These are phyloP conservation scores for Trametopsis cervina DNA, from an alignment of 768 basidiomycete species.

Conservation along the genomic window DNA sequence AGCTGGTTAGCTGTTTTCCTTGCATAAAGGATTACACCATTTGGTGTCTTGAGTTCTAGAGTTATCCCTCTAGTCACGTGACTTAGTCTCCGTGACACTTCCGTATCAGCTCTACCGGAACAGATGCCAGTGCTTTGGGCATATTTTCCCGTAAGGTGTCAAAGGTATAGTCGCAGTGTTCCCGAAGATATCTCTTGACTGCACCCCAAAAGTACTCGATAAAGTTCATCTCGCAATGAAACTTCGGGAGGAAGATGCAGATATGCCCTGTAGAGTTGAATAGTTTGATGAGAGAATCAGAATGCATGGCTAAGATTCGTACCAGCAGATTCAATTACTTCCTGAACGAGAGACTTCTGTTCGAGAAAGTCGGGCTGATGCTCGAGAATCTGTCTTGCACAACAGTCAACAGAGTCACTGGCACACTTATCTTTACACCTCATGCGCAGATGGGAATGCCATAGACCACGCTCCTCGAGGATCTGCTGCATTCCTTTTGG, in stretches of 20 bases:
- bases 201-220: conserved; percentile 28
- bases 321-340: conserved; percentile 20
- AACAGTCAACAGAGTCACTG: conserved; percentile 19
- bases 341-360: conserved; percentile 21
- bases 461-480: conserved; percentile 23
- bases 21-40: too few species aligned
- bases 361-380: conserved; percentile 22
- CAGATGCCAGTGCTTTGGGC: conserved; percentile 16
- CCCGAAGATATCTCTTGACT: conserved; percentile 16
- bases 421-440: neutral
- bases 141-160: conserved; percentile 21
- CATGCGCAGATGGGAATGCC: conserved; percentile 9
- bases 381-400: conserved; percentile 21
- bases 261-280: conserved; percentile 12
- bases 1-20: too few species aligned
- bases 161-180: conserved; percentile 23
- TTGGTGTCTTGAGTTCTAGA: too few species aligned
- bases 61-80: too few species aligned
- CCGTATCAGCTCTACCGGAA: conserved; percentile 16
- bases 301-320: neutral
- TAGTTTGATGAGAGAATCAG: neutral
- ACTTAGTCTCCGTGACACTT: too few species aligned
- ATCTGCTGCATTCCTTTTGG: conserved; percentile 30
- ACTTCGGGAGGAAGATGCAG: conserved; percentile 24
- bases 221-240: conserved; percentile 26